These are phyloP conservation scores for Collybia nuda DNA, from an alignment of 768 basidiomycete species.

Conservation along the genomic window DNA sequence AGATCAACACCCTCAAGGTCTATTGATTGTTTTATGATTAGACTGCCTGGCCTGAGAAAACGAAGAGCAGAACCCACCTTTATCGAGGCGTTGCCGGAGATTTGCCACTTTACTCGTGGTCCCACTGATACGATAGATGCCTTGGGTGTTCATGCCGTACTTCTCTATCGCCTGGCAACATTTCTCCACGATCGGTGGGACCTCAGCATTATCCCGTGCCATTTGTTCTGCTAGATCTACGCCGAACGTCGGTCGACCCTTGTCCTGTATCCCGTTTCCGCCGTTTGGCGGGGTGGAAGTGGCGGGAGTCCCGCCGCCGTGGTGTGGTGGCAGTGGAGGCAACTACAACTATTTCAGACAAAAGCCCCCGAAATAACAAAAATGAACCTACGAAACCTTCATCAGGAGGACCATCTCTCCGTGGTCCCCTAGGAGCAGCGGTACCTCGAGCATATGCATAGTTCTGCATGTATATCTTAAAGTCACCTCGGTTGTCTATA, in stretches of 20 bases:
- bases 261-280: slow-evolving; percentile 46
- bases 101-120: slow-evolving; percentile 84
- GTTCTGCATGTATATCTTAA: slow-evolving; percentile 97
- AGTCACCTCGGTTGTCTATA: slow-evolving; percentile 94
- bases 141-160: slow-evolving; percentile 79
- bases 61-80: slow-evolving; percentile 47
- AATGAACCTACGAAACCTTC: slow-evolving; percentile 88
- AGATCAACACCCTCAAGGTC: slow-evolving; percentile 89
- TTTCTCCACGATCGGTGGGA: slow-evolving; percentile 84
- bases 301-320: slow-evolving; percentile 16
- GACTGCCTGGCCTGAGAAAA: not conserved
- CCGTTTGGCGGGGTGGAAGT: slow-evolving; percentile 19
- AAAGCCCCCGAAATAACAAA: slow-evolving; percentile 1
- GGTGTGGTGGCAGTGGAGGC: slow-evolving; percentile 56
- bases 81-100: slow-evolving; percentile 82
- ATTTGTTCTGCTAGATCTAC: slow-evolving; percentile 93
- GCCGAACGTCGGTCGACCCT: slow-evolving; percentile 85
- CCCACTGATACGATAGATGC: slow-evolving; percentile 93
- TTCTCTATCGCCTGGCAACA: slow-evolving; percentile 92
- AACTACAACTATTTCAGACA: slow-evolving; percentile 39
- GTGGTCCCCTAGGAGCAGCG: slow-evolving; percentile 61
- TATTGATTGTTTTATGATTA: slow-evolving; percentile 11
- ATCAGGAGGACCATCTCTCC: slow-evolving; percentile 85
- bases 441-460: slow-evolving; percentile 88
- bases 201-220: slow-evolving; percentile 85